phyloP scores from a whole-genome alignment of 2,329 filamentous ascomycete species.

The Mollisiaceae sp. region DNA sequence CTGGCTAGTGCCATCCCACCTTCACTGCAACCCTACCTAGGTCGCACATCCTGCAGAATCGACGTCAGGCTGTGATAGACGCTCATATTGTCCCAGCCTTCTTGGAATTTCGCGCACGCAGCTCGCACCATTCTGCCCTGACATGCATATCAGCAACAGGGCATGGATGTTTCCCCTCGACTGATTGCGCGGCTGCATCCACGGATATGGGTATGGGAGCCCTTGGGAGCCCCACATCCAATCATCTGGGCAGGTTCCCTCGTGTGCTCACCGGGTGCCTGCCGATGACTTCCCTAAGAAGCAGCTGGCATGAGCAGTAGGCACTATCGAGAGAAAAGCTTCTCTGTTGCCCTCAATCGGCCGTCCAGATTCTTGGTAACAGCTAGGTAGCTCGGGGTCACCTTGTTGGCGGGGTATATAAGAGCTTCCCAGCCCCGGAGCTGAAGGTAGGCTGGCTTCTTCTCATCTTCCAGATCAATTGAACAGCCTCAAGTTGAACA shows the following conservation, averaged over 20 bases:
- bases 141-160: not conserved
- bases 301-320: not conserved
- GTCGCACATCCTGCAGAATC: not conserved
- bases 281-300: slow-evolving; percentile 1
- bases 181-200: not conserved
- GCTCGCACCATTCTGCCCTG: not conserved
- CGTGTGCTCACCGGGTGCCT: slow-evolving; percentile 4
- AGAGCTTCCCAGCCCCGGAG: not conserved
- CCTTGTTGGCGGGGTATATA: slow-evolving; percentile 2
- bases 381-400: not conserved
- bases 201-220: not conserved
- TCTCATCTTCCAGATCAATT: slow-evolving; percentile 5
- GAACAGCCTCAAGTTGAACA: not conserved
- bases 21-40: too few species aligned
- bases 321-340: slow-evolving; percentile 6
- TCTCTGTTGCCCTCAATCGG: not conserved
- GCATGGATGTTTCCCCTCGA: not conserved
- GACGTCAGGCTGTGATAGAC: not conserved
- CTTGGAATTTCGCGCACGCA: not conserved
- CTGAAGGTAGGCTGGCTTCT: not conserved
- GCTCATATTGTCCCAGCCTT: not conserved
- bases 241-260: not conserved
- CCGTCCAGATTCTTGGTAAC: not conserved
- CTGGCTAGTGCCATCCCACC: slow-evolving; percentile 3
- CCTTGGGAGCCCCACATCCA: not conserved